phyloP scores from a whole-genome alignment of 2,329 filamentous ascomycete genomes.

The Scedosporium apiospermum region DNA sequence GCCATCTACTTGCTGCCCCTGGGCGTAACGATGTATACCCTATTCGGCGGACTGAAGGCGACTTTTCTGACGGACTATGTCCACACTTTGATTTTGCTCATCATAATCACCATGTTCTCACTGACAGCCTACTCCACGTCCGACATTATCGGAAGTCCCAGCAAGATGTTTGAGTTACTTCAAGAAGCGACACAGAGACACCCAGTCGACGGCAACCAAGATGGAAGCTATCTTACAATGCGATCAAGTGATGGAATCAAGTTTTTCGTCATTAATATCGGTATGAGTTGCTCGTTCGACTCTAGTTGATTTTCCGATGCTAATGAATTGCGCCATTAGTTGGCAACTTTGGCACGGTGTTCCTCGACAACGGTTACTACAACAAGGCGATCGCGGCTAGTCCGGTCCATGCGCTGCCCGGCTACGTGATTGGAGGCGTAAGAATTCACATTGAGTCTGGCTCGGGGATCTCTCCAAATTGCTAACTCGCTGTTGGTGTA shows the following conservation, averaged over 20 bases:
- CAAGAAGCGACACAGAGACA: constrained; percentile 57
- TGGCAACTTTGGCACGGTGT: constrained; percentile 77
- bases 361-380: constrained; percentile 82
- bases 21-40: constrained; percentile 59
- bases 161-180: constrained; percentile 69
- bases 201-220: constrained; percentile 69
- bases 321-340: constrained; percentile 27
- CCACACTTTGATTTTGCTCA: constrained; percentile 74
- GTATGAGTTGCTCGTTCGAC: background rate
- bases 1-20: constrained; percentile 81
- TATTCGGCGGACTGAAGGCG: constrained; percentile 71
- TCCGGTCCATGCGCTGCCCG: constrained; percentile 76
- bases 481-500: background rate
- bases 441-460: constrained; percentile 23
- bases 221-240: constrained; percentile 84
- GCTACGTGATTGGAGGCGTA: constrained; percentile 78
- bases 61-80: constrained; percentile 81
- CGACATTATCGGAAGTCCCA: constrained; percentile 62
- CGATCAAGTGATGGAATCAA: constrained; percentile 68
- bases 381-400: constrained; percentile 89
- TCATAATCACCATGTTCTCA: constrained; percentile 79
- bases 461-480: background rate
- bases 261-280: constrained; percentile 80
- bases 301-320: background rate
- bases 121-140: constrained; percentile 74